phyloP scores from a whole-genome alignment of 306 rosid species.

The Clitoria ternatea region DNA sequence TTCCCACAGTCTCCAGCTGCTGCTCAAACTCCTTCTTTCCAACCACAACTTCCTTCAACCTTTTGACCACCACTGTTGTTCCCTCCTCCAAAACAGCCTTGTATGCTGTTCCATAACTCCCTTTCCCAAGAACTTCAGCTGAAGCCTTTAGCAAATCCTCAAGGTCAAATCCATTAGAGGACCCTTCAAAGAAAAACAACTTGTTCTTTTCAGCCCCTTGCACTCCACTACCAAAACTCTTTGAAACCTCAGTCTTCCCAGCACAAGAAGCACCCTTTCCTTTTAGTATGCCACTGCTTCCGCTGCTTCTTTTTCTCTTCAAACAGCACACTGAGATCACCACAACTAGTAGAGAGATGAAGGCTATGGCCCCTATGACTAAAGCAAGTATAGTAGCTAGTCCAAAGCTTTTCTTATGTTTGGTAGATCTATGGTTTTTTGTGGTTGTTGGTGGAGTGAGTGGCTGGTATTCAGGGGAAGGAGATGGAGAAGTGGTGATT shows the following conservation, averaged over 20 bases:
- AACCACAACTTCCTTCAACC: constrained; percentile 62
- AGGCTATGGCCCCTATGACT: constrained; percentile 46
- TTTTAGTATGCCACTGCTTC: constrained; percentile 42
- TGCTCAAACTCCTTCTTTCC: constrained; percentile 81
- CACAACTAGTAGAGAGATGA: constrained; percentile 38
- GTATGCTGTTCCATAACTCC: constrained; percentile 77
- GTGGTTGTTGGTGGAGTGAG: constrained; percentile 29
- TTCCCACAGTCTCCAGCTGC: constrained; percentile 71
- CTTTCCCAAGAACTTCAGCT: constrained; percentile 89
- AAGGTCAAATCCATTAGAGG: constrained; percentile 57
- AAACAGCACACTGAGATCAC: constrained; percentile 38
- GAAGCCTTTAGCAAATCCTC: constrained; percentile 85
- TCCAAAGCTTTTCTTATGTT: constrained; percentile 40
- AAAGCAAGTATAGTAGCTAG: constrained; percentile 46
- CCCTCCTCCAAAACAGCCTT: constrained; percentile 89
- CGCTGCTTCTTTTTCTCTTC: constrained; percentile 35
- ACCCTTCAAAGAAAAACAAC: constrained; percentile 69
- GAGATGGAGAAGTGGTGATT: constrained; percentile 46
- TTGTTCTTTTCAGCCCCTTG: constrained; percentile 83
- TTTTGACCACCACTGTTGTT: constrained; percentile 69
- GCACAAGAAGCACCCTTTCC: constrained; percentile 53
- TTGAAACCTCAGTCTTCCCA: constrained; percentile 57
- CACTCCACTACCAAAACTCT: constrained; percentile 79
- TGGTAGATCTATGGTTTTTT: constrained; percentile 26
- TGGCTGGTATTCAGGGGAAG: constrained; percentile 32